Evolutionary conservation across 2,329 filamentous ascomycete genomes (phyloP), one percentile per base, ranked within the genome.

Genomic region (Xylaria sp.): DNA sequence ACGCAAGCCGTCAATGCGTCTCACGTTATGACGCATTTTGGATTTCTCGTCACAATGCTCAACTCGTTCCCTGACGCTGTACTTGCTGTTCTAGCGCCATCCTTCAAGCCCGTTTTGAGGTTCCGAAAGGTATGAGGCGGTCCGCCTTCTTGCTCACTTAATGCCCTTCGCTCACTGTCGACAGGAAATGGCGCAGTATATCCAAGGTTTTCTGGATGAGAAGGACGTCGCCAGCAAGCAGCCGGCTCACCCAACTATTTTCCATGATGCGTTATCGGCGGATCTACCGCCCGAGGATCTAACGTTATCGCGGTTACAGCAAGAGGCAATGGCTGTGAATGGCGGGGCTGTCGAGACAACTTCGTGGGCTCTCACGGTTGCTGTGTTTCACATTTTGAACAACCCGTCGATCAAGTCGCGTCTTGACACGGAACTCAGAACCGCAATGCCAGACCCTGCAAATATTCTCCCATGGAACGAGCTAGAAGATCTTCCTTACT

Each of bases 261-360:
- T 66, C 15, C 56, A 61, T 15, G 64, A 61, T 13, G 54, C n/a
- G 6, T 34, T 61, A 8, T 34, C 54, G 13, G 41, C 63, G 3
- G 44, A 57, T 44, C 25, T 67, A 4, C 51, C 58, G 1, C 28
- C 1, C 7, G 60, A 46, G 13, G 60, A 63, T 6, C 18, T 55
- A 15, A 23, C 50, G 0, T 46, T 56, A 13, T 15, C 20, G 18
- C 55, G 61, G 28, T 13, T 64, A 15, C 13, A 13, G 6, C 61
- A 64, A 28, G 61, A 64, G 50, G 61, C 51, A 18, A 56, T 56
- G 61, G 13, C 25, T 15, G n/a, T 64, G 6, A 57, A 41, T 50
- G 61, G 61, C 18, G 61, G 25, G 20, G 61, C 20, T 28, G 18
- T 64, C 15, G 61, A 64, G 52, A 64, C 61, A 10, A 64, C 61